A percentile compares a stretch with the other conserved stretches of the same genome.
Conservation (phyloP, 176 grass and related monocot genomes). For the Eremochloa ophiuroides region DNA sequence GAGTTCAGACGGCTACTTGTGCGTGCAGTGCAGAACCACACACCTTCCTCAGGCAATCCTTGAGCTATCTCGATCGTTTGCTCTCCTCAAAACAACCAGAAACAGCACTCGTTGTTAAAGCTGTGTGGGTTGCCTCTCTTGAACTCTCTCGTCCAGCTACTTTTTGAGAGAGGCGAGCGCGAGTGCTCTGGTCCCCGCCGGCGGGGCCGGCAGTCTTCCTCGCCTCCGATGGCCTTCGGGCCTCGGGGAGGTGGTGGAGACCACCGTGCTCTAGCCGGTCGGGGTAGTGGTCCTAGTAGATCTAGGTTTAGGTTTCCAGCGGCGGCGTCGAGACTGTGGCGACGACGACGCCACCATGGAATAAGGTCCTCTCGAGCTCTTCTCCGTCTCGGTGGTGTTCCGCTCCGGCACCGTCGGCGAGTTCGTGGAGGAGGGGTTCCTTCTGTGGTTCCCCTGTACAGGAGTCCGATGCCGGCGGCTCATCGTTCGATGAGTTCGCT, state of each 20-base stretch:
- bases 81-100: background rate
- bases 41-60: background rate
- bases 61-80: background rate
- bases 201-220: no score
- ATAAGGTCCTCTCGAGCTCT: background rate
- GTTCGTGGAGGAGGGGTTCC: background rate
- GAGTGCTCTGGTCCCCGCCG: no score
- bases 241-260: no score
- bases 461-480: background rate
- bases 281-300: no score
- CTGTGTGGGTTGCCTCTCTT: no score
- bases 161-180: no score
- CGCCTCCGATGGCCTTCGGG: no score
- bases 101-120: no score
- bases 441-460: background rate
- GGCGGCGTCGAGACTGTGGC: background rate
- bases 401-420: background rate
- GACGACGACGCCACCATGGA: no score
- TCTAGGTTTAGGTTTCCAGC: no score
- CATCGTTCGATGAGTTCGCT: background rate
- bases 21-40: background rate
- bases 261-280: no score
- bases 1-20: background rate
- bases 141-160: no score
- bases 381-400: background rate